phyloP scores from a whole-genome alignment of 495 filamentous ascomycete species.

The Lichina pygmaea region DNA sequence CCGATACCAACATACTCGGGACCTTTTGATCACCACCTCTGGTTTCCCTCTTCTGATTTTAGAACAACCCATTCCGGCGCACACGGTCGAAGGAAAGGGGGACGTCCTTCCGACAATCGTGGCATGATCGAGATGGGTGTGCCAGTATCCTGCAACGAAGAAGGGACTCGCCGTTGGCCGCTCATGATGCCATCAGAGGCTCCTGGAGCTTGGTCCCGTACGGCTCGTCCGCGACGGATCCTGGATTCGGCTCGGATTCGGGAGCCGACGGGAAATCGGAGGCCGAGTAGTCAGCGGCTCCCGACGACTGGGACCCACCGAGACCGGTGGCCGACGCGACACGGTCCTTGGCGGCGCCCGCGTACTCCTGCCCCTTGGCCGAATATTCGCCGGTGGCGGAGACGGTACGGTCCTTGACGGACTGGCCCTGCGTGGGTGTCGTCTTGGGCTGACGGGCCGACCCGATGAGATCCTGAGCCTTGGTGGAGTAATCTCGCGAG shows the following conservation, averaged over 20 bases:
- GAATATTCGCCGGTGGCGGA: not conserved
- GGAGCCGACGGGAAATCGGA: constrained; percentile 7
- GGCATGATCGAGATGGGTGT: too few relatives aligned
- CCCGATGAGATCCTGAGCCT: constrained; percentile 52
- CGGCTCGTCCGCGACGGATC: too few relatives aligned
- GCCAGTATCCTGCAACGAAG: too few relatives aligned
- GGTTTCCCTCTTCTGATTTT: too few relatives aligned
- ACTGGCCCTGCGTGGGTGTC: constrained; percentile 12
- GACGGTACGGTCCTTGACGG: not conserved
- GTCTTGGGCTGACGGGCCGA: constrained; percentile 22
- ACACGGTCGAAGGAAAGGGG: too few relatives aligned
- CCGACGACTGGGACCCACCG: not conserved
- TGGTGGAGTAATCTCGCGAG: constrained; percentile 56
- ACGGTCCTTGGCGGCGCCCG: not conserved
- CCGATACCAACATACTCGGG: too few relatives aligned
- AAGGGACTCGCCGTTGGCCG: too few relatives aligned
- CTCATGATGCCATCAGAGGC: too few relatives aligned
- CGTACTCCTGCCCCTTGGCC: not conserved
- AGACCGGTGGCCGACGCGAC: not conserved
- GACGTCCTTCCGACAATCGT: too few relatives aligned
- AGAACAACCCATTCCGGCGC: too few relatives aligned
- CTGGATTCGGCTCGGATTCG: constrained; percentile 1
- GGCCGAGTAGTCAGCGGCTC: not conserved
- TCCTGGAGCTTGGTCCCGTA: too few relatives aligned
- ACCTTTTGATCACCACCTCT: too few relatives aligned